These are phyloP conservation scores for Annona squamosa DNA, from an alignment of 164 flowering plant genomes.

Conservation along the genomic window DNA sequence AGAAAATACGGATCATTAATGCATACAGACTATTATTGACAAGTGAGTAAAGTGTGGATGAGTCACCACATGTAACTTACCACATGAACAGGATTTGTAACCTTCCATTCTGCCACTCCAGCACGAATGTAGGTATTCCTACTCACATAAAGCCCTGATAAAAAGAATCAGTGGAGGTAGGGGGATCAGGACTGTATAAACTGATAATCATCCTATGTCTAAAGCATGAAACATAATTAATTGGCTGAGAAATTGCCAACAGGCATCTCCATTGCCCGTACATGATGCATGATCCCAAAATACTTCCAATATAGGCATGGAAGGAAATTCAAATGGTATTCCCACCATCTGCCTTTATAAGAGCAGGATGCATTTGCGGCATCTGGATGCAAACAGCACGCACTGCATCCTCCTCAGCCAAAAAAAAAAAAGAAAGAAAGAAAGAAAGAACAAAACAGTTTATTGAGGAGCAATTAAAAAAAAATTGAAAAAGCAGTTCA, in stretches of 20 bases:
- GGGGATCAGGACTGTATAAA: not conserved
- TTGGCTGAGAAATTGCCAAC: not conserved
- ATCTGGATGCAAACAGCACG: too few relatives aligned
- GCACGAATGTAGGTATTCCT: constrained; percentile 92
- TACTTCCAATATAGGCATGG: not conserved
- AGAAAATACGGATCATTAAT: not conserved
- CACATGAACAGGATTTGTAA: constrained; percentile 86
- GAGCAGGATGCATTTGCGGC: not conserved
- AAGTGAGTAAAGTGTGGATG: not conserved
- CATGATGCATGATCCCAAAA: not conserved
- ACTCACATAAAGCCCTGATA: constrained; percentile 87
- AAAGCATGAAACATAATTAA: not conserved
- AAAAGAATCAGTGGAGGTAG: not conserved
- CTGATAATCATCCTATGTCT: not conserved
- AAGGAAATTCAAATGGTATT: not conserved
- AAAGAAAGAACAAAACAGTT: too few relatives aligned
- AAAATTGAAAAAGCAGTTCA: too few relatives aligned
- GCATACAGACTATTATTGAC: too few relatives aligned
- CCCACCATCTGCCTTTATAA: not conserved
- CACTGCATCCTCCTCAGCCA: too few relatives aligned
- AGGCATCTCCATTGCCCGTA: not conserved
- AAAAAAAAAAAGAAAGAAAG: too few relatives aligned
- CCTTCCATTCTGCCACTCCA: constrained; percentile 88
- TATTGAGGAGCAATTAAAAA: too few relatives aligned
- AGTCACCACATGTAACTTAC: constrained; percentile 28